These are phyloP conservation scores for Thalassiosira mediterranea DNA, from an alignment of 352 stramenopile genomes.

Conservation along the genomic window DNA sequence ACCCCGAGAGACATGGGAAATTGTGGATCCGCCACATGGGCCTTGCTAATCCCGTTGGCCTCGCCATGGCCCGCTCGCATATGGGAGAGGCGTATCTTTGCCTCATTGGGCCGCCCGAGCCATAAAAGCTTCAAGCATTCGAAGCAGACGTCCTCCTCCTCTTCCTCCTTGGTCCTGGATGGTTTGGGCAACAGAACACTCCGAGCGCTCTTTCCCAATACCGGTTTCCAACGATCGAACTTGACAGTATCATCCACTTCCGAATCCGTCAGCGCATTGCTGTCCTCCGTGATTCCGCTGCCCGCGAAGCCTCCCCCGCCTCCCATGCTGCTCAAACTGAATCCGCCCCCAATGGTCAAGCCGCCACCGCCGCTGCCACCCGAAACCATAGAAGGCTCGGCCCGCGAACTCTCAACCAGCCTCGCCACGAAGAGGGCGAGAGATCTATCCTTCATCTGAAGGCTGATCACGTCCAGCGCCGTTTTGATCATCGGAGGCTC, in stretches of 20 bases:
- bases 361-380: too few relatives aligned
- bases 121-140: conserved; percentile 69
- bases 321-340: conserved; percentile 62
- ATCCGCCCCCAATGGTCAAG: conserved; percentile 52
- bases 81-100: conserved; percentile 52
- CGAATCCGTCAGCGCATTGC: conserved; percentile 2
- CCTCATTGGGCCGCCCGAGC: conserved; percentile 64
- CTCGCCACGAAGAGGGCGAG: conserved; percentile 90
- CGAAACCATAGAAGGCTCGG: not conserved
- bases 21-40: conserved; percentile 18
- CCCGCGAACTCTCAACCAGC: conserved; percentile 85
- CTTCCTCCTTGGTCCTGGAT: too few relatives aligned
- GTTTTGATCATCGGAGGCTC: conserved; percentile 92
- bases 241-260: conserved; percentile 47
- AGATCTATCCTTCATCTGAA: conserved; percentile 88
- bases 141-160: conserved; percentile 54
- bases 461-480: conserved; percentile 88
- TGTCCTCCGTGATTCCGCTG: conserved; percentile 15
- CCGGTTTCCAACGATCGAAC: conserved; percentile 71
- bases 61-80: conserved; percentile 11
- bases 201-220: conserved; percentile 40
- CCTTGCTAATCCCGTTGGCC: not conserved
- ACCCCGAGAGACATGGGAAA: conserved; percentile 17
- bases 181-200: conserved; percentile 59
- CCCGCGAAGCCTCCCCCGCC: conserved; percentile 75